phyloP scores from a whole-genome alignment of 2,329 filamentous ascomycete genomes.

The Ustilaginoidea virens region DNA sequence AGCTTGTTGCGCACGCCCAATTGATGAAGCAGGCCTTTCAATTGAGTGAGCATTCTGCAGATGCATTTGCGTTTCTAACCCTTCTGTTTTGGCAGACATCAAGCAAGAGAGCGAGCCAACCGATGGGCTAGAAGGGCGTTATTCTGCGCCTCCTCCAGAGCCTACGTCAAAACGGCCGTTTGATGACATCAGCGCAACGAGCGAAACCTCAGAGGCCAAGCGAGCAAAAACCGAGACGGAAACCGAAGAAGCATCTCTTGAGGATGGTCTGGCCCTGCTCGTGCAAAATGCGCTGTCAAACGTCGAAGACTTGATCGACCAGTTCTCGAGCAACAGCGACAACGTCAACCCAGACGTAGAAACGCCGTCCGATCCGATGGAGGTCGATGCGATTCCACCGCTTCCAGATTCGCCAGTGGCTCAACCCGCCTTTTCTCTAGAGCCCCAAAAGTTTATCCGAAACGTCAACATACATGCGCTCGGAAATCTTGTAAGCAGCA shows the following conservation, averaged over 20 bases:
- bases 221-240: slow-evolving; percentile 17
- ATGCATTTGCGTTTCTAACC: no score
- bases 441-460: slow-evolving; percentile 22
- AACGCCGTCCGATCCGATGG: slow-evolving; percentile 16
- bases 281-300: slow-evolving; percentile 26
- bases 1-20: neutral
- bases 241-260: slow-evolving; percentile 14
- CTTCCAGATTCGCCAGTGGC: slow-evolving; percentile 14
- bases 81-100: slow-evolving; percentile 18
- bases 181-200: slow-evolving; percentile 13
- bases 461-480: slow-evolving; percentile 22
- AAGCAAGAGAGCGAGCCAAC: slow-evolving; percentile 21
- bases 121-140: slow-evolving; percentile 16
- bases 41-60: no score
- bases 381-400: slow-evolving; percentile 15
- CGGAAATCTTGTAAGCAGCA: slow-evolving; percentile 25
- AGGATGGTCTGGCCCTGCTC: slow-evolving; percentile 21
- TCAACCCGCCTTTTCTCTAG: slow-evolving; percentile 17
- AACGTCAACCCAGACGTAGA: slow-evolving; percentile 5
- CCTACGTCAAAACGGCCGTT: slow-evolving; percentile 22
- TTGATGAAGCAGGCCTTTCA: neutral
- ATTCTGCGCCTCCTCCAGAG: slow-evolving; percentile 20
- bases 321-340: slow-evolving; percentile 13
- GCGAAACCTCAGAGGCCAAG: slow-evolving; percentile 18
- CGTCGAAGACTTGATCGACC: slow-evolving; percentile 20